phyloP scores from a whole-genome alignment of 371 early-diverging fungal genomes.

The Mortierella sp. region DNA sequence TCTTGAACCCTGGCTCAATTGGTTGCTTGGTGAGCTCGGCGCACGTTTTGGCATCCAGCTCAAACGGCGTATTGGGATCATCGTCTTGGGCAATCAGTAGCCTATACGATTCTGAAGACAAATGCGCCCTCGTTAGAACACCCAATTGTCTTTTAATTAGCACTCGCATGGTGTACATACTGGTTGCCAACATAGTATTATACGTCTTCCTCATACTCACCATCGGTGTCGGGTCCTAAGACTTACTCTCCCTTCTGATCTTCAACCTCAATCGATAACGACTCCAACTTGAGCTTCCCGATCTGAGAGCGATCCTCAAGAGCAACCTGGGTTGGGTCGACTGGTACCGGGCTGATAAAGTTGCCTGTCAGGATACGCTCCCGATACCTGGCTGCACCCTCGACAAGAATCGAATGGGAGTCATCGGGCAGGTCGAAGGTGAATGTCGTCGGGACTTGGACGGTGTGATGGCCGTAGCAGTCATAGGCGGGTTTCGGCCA shows the following conservation, averaged over 20 bases:
- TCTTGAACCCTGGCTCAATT: constrained; percentile 4
- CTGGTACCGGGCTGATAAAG: constrained; percentile 30
- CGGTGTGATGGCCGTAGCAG: constrained; percentile 31
- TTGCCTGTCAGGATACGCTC: constrained; percentile 25
- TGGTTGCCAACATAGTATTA: no score
- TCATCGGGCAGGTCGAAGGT: constrained; percentile 26
- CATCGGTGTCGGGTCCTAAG: constrained; percentile 29
- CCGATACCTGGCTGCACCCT: constrained; percentile 15
- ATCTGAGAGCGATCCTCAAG: constrained; percentile 24
- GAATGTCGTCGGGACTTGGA: constrained; percentile 18
- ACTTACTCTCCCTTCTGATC: not conserved
- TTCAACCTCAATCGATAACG: constrained; percentile 20
- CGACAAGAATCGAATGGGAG: constrained; percentile 13
- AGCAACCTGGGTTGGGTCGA: constrained; percentile 10
- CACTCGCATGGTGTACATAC: no score
- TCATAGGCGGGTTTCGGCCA: constrained; percentile 30
- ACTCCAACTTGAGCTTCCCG: not conserved
- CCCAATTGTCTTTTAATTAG: not conserved
- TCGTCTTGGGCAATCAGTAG: constrained; percentile 23
- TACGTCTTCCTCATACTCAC: not conserved
- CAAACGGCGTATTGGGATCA: constrained; percentile 15
- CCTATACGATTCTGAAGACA: constrained; percentile 31
- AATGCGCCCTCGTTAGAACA: not conserved
- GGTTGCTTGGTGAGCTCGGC: constrained; percentile 1
- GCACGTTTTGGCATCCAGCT: constrained; percentile 17